phyloP scores from a whole-genome alignment of 805 yeast genomes.

The Wickerhamomyces alni region DNA sequence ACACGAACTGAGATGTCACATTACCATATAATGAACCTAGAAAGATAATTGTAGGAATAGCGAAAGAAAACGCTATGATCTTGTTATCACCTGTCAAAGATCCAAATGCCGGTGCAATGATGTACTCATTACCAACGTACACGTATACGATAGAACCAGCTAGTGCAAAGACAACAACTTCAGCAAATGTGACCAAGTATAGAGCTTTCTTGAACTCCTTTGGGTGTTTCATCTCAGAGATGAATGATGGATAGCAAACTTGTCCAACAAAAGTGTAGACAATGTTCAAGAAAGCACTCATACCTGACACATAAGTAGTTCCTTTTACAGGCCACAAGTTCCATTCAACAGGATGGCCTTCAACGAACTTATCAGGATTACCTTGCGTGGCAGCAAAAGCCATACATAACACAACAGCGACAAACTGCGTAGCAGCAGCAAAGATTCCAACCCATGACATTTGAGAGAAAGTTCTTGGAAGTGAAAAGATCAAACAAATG shows the following conservation, averaged over 20 bases:
- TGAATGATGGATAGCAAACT: conserved; percentile 57
- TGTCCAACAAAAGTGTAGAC: conserved; percentile 62
- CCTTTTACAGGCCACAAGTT: conserved; percentile 45
- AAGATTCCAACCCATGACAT: conserved; percentile 47
- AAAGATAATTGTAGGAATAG: conserved; percentile 52
- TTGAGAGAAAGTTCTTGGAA: conserved; percentile 51
- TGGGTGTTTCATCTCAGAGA: conserved; percentile 53
- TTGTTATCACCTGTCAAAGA: conserved; percentile 40
- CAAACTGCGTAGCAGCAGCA: conserved; percentile 51
- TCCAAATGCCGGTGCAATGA: conserved; percentile 57
- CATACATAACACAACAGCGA: conserved; percentile 47
- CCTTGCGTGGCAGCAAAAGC: conserved; percentile 46
- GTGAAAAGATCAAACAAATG: conserved; percentile 43
- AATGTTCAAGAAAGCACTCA: conserved; percentile 53
- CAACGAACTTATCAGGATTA: conserved; percentile 39
- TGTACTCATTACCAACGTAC: conserved; percentile 47
- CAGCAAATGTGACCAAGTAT: conserved; percentile 43
- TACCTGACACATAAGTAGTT: conserved; percentile 46
- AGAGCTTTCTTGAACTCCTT: conserved; percentile 52
- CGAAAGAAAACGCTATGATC: conserved; percentile 53
- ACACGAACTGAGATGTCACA: conserved; percentile 47
- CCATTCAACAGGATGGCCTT: conserved; percentile 35
- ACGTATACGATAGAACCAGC: conserved; percentile 57
- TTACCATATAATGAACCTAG: conserved; percentile 51
- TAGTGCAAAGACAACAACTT: conserved; percentile 42